Evolutionary conservation across 371 early-diverging fungal species (phyloP).

Genomic region (Mucor piriformis): DNA sequence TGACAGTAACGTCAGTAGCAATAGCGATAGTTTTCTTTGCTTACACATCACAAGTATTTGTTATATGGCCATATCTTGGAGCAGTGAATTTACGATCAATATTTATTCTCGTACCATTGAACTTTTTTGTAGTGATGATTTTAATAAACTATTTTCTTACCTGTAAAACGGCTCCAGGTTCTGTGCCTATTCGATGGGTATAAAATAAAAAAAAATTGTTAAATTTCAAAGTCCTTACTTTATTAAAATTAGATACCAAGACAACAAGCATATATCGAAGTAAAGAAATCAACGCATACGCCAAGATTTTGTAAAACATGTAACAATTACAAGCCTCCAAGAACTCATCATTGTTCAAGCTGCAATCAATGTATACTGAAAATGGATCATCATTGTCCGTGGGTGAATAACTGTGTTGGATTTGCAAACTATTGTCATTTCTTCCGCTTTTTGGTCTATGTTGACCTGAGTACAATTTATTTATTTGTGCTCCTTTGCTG

Average conservation of each 20-base stretch:
- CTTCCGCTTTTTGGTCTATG: slow-evolving; percentile 82
- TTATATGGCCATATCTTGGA: slow-evolving; percentile 43
- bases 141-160: slow-evolving; percentile 84
- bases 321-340: slow-evolving; percentile 77
- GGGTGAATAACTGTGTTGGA: slow-evolving; percentile 97
- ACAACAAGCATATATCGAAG: slow-evolving; percentile 61
- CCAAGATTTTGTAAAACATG: slow-evolving; percentile 83
- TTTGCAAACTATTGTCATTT: slow-evolving; percentile 88
- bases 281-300: slow-evolving; percentile 69
- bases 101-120: slow-evolving; percentile 65
- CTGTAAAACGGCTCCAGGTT: slow-evolving; percentile 78
- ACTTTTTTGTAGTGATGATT: slow-evolving; percentile 65
- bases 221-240: not conserved
- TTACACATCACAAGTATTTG: slow-evolving; percentile 47
- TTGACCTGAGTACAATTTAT: slow-evolving; percentile 61
- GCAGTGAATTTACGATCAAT: slow-evolving; percentile 25
- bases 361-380: slow-evolving; percentile 85
- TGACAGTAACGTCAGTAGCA: slow-evolving; percentile 33
- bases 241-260: slow-evolving; percentile 40
- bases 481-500: slow-evolving; percentile 42
- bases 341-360: slow-evolving; percentile 81
- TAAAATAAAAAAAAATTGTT: slow-evolving; percentile 4
- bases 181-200: slow-evolving; percentile 75
- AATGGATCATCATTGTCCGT: slow-evolving; percentile 97
- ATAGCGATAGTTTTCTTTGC: slow-evolving; percentile 34